These are phyloP conservation scores for Toxoplasma gondii DNA, from an alignment of 169 alveolate genomes.

Conservation along the genomic window DNA sequence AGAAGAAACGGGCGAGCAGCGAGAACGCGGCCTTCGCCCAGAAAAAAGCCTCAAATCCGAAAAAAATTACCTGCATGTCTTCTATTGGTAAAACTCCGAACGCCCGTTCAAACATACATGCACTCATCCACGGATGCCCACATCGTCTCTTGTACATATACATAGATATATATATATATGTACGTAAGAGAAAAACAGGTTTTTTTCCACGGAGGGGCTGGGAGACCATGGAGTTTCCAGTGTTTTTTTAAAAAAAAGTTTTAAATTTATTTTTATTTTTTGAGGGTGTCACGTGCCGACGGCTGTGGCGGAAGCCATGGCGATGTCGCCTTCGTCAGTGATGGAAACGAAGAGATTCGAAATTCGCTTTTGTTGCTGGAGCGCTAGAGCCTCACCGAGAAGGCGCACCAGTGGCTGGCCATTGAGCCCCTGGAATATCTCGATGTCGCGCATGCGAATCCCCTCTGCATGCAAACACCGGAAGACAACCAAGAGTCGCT, in stretches of 20 bases:
- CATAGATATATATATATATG: background rate
- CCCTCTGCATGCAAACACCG: background rate
- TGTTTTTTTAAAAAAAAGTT: too few relatives aligned
- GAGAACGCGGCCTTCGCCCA: too few relatives aligned
- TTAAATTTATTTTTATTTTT: background rate
- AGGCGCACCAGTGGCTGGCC: conserved; percentile 18
- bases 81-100: too few relatives aligned
- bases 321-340: background rate
- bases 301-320: conserved; percentile 12
- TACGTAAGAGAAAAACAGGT: background rate
- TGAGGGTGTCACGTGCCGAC: background rate
- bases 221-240: too few relatives aligned
- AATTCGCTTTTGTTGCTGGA: background rate
- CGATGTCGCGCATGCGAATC: background rate
- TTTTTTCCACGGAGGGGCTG: background rate
- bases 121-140: too few relatives aligned
- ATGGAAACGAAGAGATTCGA: background rate
- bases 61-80: too few relatives aligned
- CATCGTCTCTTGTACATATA: background rate
- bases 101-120: too few relatives aligned
- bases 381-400: background rate
- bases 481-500: background rate
- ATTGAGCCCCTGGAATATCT: background rate
- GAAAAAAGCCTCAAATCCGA: too few relatives aligned
- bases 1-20: too few relatives aligned